phyloP scores from a whole-genome alignment of 495 filamentous ascomycete species.

The Hypoxylon lenormandii region DNA sequence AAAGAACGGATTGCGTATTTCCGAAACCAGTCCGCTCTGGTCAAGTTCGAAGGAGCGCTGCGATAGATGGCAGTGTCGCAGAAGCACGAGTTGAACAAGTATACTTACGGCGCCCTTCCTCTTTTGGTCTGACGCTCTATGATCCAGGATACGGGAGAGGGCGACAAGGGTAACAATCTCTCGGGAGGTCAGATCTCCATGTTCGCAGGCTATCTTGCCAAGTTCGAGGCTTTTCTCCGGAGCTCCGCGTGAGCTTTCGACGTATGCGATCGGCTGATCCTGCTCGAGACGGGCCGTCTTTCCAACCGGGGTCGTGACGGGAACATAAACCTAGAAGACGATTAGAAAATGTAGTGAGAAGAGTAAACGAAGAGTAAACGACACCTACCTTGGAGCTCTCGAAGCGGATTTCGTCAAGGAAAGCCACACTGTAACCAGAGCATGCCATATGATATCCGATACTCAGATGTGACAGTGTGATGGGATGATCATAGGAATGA shows the following conservation, averaged over 20 bases:
- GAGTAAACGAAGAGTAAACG: neutral
- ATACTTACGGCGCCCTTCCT: constrained; percentile 41
- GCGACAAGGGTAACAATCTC: constrained; percentile 34
- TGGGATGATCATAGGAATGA: neutral
- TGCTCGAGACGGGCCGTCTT: neutral
- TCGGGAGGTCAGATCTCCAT: constrained; percentile 21
- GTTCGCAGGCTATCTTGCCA: neutral
- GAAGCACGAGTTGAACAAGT: constrained; percentile 49
- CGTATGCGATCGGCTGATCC: neutral
- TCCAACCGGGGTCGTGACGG: constrained; percentile 9
- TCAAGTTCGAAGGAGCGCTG: constrained; percentile 44
- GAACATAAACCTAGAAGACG: constrained; percentile 16
- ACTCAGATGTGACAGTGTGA: constrained; percentile 16
- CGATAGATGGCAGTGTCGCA: constrained; percentile 45
- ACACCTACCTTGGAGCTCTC: constrained; percentile 49
- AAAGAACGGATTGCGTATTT: constrained; percentile 37
- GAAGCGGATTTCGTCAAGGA: constrained; percentile 49
- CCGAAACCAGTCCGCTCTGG: constrained; percentile 11
- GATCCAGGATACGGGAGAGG: constrained; percentile 19
- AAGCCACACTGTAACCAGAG: constrained; percentile 42
- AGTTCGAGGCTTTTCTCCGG: neutral
- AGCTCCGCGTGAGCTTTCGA: neutral
- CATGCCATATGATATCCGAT: constrained; percentile 35
- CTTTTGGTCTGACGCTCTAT: neutral
- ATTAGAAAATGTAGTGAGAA: constrained; percentile 2